Evolutionary conservation across 495 filamentous ascomycete species (phyloP).

Genomic region (Schizothecium vesticola): DNA sequence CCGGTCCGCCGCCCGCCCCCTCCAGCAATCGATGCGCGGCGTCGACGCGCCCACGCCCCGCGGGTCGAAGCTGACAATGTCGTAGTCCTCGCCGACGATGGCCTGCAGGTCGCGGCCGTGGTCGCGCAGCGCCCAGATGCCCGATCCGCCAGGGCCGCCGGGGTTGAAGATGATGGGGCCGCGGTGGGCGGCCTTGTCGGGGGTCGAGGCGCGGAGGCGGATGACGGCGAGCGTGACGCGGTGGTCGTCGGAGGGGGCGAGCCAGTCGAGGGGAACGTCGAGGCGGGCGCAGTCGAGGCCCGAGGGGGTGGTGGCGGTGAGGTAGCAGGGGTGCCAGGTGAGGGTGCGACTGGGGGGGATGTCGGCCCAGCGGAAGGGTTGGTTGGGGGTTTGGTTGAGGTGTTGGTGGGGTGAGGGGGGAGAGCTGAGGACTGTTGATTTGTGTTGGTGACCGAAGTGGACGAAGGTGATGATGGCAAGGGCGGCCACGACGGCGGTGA

Average conservation of each 20-base stretch:
- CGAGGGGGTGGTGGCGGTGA: slow-evolving; percentile 11
- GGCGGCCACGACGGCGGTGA: neutral
- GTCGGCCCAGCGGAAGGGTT: slow-evolving; percentile 23
- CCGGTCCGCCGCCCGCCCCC: slow-evolving; percentile 23
- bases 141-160: slow-evolving; percentile 48
- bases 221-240: slow-evolving; percentile 41
- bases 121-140: slow-evolving; percentile 34
- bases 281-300: slow-evolving; percentile 38
- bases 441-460: neutral
- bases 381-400: neutral
- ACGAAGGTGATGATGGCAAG: neutral
- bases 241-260: slow-evolving; percentile 29
- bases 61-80: slow-evolving; percentile 49
- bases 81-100: slow-evolving; percentile 43
- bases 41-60: slow-evolving; percentile 42
- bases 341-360: slow-evolving; percentile 32
- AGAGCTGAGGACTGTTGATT: neutral
- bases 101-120: slow-evolving; percentile 38
- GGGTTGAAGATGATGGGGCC: slow-evolving; percentile 51
- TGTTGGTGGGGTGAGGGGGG: neutral
- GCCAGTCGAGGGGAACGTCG: slow-evolving; percentile 47
- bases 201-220: slow-evolving; percentile 36
- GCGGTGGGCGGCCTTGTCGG: slow-evolving; percentile 27
- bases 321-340: slow-evolving; percentile 32
- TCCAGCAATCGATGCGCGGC: slow-evolving; percentile 43